Evolutionary conservation across 352 stramenopile genomes (phyloP).

Genomic region (Globisporangium canariense): DNA sequence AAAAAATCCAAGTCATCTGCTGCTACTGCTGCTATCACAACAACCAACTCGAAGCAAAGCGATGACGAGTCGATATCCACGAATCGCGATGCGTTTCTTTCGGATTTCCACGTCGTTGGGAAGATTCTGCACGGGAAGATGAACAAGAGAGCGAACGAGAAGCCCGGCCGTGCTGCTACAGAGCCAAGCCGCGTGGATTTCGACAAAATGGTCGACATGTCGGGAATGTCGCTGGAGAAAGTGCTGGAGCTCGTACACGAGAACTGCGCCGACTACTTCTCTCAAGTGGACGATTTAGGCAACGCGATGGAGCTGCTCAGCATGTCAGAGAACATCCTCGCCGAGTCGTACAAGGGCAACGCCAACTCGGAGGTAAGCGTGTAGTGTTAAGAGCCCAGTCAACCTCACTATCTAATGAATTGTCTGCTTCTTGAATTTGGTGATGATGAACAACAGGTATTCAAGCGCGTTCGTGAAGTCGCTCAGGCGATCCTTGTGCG

Average conservation of each 20-base stretch:
- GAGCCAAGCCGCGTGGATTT: conserved; percentile 23
- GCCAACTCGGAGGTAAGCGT: conserved; percentile 45
- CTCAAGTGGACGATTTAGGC: conserved; percentile 65
- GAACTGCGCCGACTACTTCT: conserved; percentile 72
- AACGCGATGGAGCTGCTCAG: conserved; percentile 70
- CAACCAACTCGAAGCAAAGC: not conserved
- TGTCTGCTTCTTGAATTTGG: not conserved
- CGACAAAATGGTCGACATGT: conserved; percentile 53
- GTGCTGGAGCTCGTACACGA: conserved; percentile 68
- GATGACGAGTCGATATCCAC: conserved; percentile 11
- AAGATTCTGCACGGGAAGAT: conserved; percentile 76
- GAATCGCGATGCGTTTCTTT: conserved; percentile 69
- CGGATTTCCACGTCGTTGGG: conserved; percentile 76
- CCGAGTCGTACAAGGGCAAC: conserved; percentile 45
- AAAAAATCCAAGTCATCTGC: not conserved
- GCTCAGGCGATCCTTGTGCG: conserved; percentile 56
- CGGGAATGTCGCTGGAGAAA: conserved; percentile 49
- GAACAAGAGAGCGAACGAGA: conserved; percentile 23
- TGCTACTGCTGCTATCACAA: not conserved
- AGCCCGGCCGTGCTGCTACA: not conserved
- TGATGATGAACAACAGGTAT: conserved; percentile 30
- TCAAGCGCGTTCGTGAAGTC: conserved; percentile 50
- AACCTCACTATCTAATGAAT: not conserved
- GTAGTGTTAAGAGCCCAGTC: not conserved
- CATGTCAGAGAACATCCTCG: conserved; percentile 54